Evolutionary conservation across 2,329 filamentous ascomycete species (phyloP).

Genomic region (Aspergillus udagawae): DNA sequence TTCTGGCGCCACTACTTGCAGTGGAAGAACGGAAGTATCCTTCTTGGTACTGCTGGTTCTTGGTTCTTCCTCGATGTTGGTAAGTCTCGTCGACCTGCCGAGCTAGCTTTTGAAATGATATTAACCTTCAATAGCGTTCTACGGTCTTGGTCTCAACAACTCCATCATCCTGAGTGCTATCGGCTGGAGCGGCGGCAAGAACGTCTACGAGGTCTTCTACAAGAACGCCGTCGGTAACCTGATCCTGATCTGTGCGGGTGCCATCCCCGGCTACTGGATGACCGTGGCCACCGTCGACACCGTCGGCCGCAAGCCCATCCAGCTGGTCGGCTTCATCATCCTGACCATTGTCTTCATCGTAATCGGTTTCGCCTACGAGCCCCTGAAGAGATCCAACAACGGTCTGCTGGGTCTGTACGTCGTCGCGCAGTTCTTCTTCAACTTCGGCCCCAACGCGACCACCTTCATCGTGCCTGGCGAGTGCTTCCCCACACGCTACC

Average conservation of each 20-base stretch:
- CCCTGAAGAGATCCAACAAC: conserved; percentile 30
- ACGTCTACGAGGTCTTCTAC: conserved; percentile 66
- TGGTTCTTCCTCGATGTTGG: conserved; percentile 76
- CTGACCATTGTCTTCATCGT: conserved; percentile 60
- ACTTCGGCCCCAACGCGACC: conserved; percentile 54
- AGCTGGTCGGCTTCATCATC: conserved; percentile 58
- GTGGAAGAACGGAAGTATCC: conserved; percentile 67
- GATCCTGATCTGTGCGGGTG: conserved; percentile 72
- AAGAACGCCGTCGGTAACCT: conserved; percentile 75
- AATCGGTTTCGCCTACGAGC: conserved; percentile 56
- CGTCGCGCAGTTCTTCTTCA: conserved; percentile 58
- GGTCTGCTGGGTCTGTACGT: conserved; percentile 60
- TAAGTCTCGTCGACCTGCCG: conserved; percentile 9
- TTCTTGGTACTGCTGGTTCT: conserved; percentile 75
- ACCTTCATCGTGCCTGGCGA: conserved; percentile 64
- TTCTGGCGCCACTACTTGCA: conserved; percentile 67
- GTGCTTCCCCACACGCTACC: conserved; percentile 61
- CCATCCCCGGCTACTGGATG: conserved; percentile 79
- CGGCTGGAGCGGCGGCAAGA: conserved; percentile 62
- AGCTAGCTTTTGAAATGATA: conserved; percentile 18
- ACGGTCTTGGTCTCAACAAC: conserved; percentile 72
- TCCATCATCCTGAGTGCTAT: conserved; percentile 67
- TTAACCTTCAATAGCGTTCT: conserved; percentile 48
- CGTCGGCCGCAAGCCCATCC: conserved; percentile 73
- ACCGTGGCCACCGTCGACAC: conserved; percentile 71